Base-by-base conservation (phyloP, 1,284 basidiomycete species). In the Moesziomyces sp. region DNA sequence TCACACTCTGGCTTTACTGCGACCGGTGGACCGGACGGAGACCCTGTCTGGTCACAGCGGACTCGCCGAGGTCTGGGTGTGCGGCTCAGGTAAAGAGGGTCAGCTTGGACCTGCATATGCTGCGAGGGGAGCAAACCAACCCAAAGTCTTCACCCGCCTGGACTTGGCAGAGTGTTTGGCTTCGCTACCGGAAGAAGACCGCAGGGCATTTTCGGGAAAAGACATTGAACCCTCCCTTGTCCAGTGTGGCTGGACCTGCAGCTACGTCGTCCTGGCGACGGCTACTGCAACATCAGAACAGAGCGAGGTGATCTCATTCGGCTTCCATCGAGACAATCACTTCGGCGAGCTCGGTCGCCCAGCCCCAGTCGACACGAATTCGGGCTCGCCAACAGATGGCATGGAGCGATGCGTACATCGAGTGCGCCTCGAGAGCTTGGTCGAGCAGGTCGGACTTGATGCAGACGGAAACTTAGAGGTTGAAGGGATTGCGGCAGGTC, bases 171-270 rank as follows among this genome's bases (percentile, higher is more conserved):
- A 42, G 19, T 57, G 40, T 10, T 18, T 71, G 26, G 34, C 16
- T 3, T 8, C 10, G 7, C 44, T 51, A 24, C 0, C 13, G 18
- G 46, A 48, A 5, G 5, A 38, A 6, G 8, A 18, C 14, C 14
- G 9, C 2, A 13, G 21, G 18, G 24, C 26, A 7, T 35, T 30
- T 23, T 45, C 48, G 52, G 58, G 52, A 9, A 52, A 55, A 34
- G 47, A 48, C 23, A 21, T 76, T 8, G 61, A 34, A 13, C 30
- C 30, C 10, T 13, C 11, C 30, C 13, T 34, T 5, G 13, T 34
- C 30, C 30, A 56, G 7, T 65, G 65, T 51, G 74, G 74, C 35
- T 73, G 74, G 74, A 65, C 73, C 46, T 65, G 57, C 55, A 73
- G 59, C 59, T 73, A 69, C 49, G 23, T 73, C 24, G 62, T 74